phyloP scores from a whole-genome alignment of 208 protist genomes.

The Leishmania turanica region DNA sequence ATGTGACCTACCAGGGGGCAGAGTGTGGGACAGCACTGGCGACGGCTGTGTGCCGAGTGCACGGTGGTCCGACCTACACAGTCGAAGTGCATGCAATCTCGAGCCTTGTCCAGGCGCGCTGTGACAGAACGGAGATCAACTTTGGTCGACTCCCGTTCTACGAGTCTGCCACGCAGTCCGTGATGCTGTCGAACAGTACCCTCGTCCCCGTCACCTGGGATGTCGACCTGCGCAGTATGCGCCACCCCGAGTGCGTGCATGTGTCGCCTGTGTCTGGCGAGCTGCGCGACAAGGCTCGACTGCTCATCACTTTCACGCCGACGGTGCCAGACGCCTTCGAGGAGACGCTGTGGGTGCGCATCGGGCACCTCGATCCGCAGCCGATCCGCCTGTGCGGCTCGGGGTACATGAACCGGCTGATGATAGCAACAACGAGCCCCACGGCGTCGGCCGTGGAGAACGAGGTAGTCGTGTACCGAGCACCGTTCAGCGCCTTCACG shows the following conservation, averaged over 20 bases:
- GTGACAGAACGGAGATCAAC: slow-evolving; percentile 88
- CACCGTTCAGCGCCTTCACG: slow-evolving; percentile 21
- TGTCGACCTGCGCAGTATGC: slow-evolving; percentile 59
- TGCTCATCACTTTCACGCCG: slow-evolving; percentile 81
- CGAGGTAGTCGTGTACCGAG: slow-evolving; percentile 12
- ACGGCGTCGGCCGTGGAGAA: not conserved
- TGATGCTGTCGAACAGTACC: slow-evolving; percentile 91
- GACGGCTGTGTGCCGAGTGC: slow-evolving; percentile 89
- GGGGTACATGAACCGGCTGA: slow-evolving; percentile 70
- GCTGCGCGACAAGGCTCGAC: slow-evolving; percentile 69
- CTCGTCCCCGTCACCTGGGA: slow-evolving; percentile 87
- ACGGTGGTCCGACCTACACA: slow-evolving; percentile 90
- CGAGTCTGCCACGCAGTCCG: slow-evolving; percentile 53
- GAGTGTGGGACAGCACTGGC: slow-evolving; percentile 19
- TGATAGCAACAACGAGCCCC: slow-evolving; percentile 28
- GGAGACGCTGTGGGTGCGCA: slow-evolving; percentile 84
- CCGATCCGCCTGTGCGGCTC: slow-evolving; percentile 74
- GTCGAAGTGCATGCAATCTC: slow-evolving; percentile 82
- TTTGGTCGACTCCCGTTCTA: slow-evolving; percentile 92
- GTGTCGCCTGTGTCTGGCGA: slow-evolving; percentile 75
- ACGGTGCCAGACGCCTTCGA: slow-evolving; percentile 83
- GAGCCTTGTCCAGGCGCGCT: slow-evolving; percentile 76
- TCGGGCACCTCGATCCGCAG: slow-evolving; percentile 95
- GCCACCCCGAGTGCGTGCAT: slow-evolving; percentile 58
- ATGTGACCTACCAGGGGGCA: slow-evolving; percentile 87